A percentile compares a stretch with the other conserved stretches of the same genome.
Conservation (phyloP, 2,329 filamentous ascomycete genomes). For the Ampelomyces quisqualis region DNA sequence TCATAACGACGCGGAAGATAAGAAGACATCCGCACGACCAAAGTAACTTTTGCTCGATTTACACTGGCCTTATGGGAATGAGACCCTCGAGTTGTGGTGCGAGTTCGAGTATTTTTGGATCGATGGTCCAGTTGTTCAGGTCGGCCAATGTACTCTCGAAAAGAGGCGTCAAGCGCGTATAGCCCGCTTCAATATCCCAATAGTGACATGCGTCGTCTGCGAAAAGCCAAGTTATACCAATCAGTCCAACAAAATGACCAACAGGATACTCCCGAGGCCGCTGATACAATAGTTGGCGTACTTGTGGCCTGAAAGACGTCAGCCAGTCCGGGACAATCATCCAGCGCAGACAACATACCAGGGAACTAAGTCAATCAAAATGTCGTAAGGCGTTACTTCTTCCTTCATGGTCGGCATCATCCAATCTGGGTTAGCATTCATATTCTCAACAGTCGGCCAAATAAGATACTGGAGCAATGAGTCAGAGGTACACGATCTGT, state of each 20-base stretch:
- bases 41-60: no score
- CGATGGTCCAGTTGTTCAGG: conserved; percentile 37
- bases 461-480: conserved; percentile 34
- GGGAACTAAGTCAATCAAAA: conserved; percentile 38
- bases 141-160: conserved; percentile 38
- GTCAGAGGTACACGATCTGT: conserved; percentile 13
- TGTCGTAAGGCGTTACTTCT: conserved; percentile 35
- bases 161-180: conserved; percentile 36
- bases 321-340: conserved; percentile 5
- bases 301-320: conserved; percentile 31
- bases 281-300: conserved; percentile 37
- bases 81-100: conserved; percentile 38
- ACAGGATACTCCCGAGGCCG: conserved; percentile 35
- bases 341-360: conserved; percentile 26
- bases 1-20: no score
- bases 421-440: conserved; percentile 41
- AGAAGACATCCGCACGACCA: no score
- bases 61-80: conserved; percentile 27
- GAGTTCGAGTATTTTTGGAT: conserved; percentile 37
- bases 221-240: conserved; percentile 38
- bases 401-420: conserved; percentile 34
- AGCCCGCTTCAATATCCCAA: conserved; percentile 40
- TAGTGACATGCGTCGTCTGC: conserved; percentile 41
- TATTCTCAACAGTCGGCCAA: conserved; percentile 41
- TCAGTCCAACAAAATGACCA: conserved; percentile 30